Base-by-base conservation (phyloP, 2,329 filamentous ascomycete genomes). In the Pyrenochaeta sp. region DNA sequence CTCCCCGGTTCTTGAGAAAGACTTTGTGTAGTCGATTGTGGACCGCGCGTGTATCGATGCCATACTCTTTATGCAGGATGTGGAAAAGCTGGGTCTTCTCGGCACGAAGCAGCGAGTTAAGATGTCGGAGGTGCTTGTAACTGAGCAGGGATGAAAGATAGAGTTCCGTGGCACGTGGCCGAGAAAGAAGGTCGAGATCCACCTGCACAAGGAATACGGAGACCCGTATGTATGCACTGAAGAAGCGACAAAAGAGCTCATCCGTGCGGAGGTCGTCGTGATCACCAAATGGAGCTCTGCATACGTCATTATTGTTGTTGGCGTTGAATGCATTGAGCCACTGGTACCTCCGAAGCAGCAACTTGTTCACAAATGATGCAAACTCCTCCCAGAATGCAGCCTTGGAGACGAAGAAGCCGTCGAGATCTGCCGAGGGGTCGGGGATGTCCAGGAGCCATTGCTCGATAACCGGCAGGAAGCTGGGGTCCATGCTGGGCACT, bases 311-410 rank as follows among this genome's bases (percentile, higher is more conserved):
- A 51, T 50, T 34, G 13, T 48, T 45, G 7, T 28, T 39, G 22
- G 37, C 27, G 7, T 34, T 29, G n/a, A 45, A 22, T 27, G 48
- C 49, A 39, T 24, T 46, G 28, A 51, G 38, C 53, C 41, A 55
- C 11, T 47, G 44, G 39, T 59, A 63, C 58, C 61, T 64, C 40
- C 66, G 57, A 11, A 28, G 41, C 6, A 70, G 38, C 13, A 71
- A 30, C 35, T 59, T 65, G 36, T 55, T 50, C 21, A 67, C 57
- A 21, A 71, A 39, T 18, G 35, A 34, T 14, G 57, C 53, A 8
- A 71, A 58, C 11, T 69, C 64, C n/a, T 67, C 61, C 69, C 69
- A 72, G 37, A 71, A 70, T 1, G 32, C n/a, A 6, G 44, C 37
- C 41, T 62, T 63, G 38, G 56, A 49, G n/a, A 56, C 26, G 34